These are phyloP conservation scores for Curvularia spicifera DNA, from an alignment of 2,329 filamentous ascomycete genomes.

Conservation along the genomic window DNA sequence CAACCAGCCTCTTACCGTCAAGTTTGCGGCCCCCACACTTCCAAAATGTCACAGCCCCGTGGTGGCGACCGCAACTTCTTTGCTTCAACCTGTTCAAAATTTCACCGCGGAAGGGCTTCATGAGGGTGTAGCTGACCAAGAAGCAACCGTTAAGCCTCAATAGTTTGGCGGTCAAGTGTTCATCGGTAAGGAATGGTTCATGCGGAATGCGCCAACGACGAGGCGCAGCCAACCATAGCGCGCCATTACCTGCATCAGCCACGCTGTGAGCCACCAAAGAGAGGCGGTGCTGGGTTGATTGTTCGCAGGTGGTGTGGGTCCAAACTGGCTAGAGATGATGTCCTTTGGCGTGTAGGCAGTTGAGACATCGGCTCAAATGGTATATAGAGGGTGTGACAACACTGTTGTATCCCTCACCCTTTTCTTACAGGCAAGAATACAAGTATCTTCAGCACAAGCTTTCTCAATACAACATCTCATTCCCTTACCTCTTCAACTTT, in stretches of 20 bases:
- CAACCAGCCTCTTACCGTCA: constrained; percentile 6
- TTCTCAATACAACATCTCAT: constrained; percentile 2
- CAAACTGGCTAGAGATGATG: constrained; percentile 14
- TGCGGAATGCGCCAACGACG: constrained; percentile 12
- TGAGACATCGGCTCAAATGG: constrained; percentile 20
- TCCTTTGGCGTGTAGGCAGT: constrained; percentile 16
- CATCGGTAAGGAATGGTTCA: constrained; percentile 18
- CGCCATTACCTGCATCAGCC: constrained; percentile 16
- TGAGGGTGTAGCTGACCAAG: constrained; percentile 4
- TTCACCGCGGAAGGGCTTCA: constrained; percentile 16
- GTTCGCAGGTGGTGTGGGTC: constrained; percentile 13
- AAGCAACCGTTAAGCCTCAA: constrained; percentile 15
- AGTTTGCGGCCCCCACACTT: constrained; percentile 21
- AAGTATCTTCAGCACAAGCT: constrained; percentile 8
- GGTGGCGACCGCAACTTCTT: constrained; percentile 23
- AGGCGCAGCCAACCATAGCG: constrained; percentile 20
- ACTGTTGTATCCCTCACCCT: constrained; percentile 3
- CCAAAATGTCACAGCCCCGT: constrained; percentile 23
- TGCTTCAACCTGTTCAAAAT: constrained; percentile 17
- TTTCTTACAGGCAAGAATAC: constrained; percentile 7
- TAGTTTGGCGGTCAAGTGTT: constrained; percentile 14
- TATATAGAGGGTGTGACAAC: constrained; percentile 19
- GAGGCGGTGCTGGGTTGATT: constrained; percentile 15
- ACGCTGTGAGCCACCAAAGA: constrained; percentile 16
- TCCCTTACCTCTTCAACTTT: background rate